Base-by-base conservation (phyloP, 345 rosid genomes). In the Hibiscus syriacus region DNA sequence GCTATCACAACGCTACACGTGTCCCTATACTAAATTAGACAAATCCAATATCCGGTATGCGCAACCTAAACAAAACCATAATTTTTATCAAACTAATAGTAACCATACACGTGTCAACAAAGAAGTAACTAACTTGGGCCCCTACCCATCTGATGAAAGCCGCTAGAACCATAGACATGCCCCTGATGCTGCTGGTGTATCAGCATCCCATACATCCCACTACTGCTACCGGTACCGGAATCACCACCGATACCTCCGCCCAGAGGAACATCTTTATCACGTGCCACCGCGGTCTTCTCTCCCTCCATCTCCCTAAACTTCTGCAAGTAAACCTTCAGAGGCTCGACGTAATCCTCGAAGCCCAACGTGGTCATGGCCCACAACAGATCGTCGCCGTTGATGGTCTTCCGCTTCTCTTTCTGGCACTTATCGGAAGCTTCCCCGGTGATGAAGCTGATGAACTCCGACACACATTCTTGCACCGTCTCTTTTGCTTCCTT, bases 391-490 rank as follows among this genome's bases (percentile, higher is more conserved):
- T n/a, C n/a, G n/a, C n/a, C n/a, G n/a, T n/a, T n/a, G n/a, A n/a
- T n/a, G n/a, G n/a, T n/a, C n/a, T n/a, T n/a, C n/a, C n/a, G n/a
- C n/a, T n/a, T n/a, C n/a, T n/a, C n/a, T n/a, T n/a, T n/a, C n/a
- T n/a, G n/a, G n/a, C n/a, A 84, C 82, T 84, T 84, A 41, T 84
- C 88, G 0, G 85, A 84, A 1, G 88, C 88, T 69, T 81, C 88
- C 2, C 88, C 85, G 1, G 88, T 84, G 20, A 84, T 74, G 73
- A 84, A 84, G 73, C 85, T 84, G 41, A 84, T 84, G 80, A 84
- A 84, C 80, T 84, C 85, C 26, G 85, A 84, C 17, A 84, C 88
- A 45, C 88, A 84, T 80, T 84, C 88, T 68, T 84, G 85, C 7
- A 84, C 86, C 2, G 88, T 84, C 71, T 84, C 88, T 45, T 84